Evolutionary conservation across 306 rosid genomes (phyloP).

Genomic region (Acacia confusa): DNA sequence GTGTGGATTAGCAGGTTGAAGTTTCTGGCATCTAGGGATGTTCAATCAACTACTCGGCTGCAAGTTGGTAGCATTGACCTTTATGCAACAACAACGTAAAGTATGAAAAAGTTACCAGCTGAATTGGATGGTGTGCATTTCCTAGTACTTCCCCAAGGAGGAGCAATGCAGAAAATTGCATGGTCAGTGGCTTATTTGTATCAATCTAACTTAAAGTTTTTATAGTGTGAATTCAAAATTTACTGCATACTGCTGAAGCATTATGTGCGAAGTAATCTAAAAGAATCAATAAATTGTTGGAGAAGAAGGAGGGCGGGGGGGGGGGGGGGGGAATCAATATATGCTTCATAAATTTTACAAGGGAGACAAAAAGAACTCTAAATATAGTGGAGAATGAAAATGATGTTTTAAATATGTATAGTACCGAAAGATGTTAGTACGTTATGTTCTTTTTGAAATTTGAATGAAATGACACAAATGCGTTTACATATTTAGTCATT

Average conservation of each 20-base stretch:
- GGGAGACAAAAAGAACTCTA: too few species aligned
- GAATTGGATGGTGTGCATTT: neutral
- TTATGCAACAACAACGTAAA: constrained; percentile 42
- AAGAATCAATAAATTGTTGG: too few species aligned
- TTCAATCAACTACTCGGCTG: constrained; percentile 61
- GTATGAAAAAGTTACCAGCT: neutral
- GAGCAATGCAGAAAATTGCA: neutral
- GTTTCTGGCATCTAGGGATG: constrained; percentile 66
- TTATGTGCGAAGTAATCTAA: neutral
- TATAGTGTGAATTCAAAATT: neutral
- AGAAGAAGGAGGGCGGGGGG: too few species aligned
- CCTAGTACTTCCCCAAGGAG: neutral
- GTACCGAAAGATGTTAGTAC: too few species aligned
- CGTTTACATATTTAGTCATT: too few species aligned
- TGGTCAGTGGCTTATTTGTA: neutral
- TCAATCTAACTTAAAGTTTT: neutral
- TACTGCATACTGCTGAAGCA: neutral
- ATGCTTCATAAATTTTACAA: neutral
- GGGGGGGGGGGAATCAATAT: too few species aligned
- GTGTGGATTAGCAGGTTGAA: constrained; percentile 57
- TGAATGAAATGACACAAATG: too few species aligned
- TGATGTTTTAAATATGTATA: too few species aligned
- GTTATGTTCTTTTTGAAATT: too few species aligned
- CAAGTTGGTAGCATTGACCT: constrained; percentile 91
- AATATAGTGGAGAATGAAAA: too few species aligned